A percentile compares a stretch with the other conserved stretches of the same genome.
These are phyloP conservation scores for Sporothrix variecibatus DNA, from an alignment of 2,329 filamentous ascomycete genomes.

Conservation along the genomic window DNA sequence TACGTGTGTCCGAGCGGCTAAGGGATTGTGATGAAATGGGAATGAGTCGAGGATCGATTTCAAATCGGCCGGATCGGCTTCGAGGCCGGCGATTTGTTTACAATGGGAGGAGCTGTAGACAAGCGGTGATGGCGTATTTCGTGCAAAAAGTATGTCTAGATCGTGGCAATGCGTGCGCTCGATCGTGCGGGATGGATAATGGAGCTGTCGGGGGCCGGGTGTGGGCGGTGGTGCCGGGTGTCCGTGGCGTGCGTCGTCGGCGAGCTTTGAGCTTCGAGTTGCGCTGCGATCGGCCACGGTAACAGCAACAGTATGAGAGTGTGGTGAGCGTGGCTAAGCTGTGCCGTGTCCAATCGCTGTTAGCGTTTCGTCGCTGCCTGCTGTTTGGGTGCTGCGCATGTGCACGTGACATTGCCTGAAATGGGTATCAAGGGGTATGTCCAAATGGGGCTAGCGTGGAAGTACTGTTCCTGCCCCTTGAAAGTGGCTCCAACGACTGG, in stretches of 20 bases:
- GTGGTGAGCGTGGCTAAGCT: background rate
- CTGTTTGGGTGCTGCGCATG: background rate
- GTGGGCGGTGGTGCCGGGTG: slow-evolving; percentile 18
- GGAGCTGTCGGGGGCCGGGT: background rate
- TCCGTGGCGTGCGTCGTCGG: slow-evolving; percentile 22
- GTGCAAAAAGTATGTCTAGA: background rate
- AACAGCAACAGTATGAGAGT: background rate
- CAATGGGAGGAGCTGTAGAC: background rate
- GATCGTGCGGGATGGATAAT: background rate
- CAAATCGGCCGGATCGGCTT: slow-evolving; percentile 1
- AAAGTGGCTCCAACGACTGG: background rate
- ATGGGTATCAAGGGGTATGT: background rate
- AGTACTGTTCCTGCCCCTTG: background rate
- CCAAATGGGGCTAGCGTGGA: slow-evolving; percentile 12
- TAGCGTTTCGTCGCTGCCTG: slow-evolving; percentile 19
- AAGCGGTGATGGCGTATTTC: background rate
- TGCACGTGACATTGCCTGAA: slow-evolving; percentile 14
- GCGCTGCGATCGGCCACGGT: slow-evolving; percentile 14
- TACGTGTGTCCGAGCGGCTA: background rate
- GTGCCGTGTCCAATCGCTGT: slow-evolving; percentile 16
- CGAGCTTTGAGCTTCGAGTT: slow-evolving; percentile 18
- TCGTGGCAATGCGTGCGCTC: background rate
- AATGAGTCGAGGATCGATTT: background rate
- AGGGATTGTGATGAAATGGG: background rate
- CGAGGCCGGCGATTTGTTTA: background rate